Evolutionary conservation across 2,329 filamentous ascomycete species (phyloP), one percentile per base, ranked within the genome.

Genomic region (Colletotrichum higginsianum): DNA sequence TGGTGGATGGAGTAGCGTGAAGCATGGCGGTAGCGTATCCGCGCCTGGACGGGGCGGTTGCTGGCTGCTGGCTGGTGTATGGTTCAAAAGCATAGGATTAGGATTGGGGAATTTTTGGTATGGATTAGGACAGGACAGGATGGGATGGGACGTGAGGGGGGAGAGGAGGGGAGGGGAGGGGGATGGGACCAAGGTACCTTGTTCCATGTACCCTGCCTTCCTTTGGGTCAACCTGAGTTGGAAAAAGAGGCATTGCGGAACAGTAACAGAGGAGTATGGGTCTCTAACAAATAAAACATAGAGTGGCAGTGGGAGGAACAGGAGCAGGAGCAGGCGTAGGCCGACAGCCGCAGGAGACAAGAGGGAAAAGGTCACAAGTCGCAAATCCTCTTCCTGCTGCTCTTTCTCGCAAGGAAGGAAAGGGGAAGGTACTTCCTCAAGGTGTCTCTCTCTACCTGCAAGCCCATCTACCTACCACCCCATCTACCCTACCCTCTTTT

Each of bases 181-280:
- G 57, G 49, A 61, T 23, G 61, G 50, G 57, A 61, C 44, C 57
- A 61, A 61, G 44, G 44, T 61, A 61, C 44, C 57, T 49, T 61
- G 57, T 61, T 61, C 57, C 57, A 61, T 61, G 57, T 61, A 35
- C 57, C 57, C 57, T 46, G 44, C 23, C 57, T 38, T 42, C 47
- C 42, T 47, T 61, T 47, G 57, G 44, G 12, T 49, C 42, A 49
- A 38, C n/a, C 35, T 13, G 21, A 38, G 46, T 47, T 21, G 38
- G 42, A 40, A 46, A 60, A 42, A 60, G 47, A 61, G 57, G 42
- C 35, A 49, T 35, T 61, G 18, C 18, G 23, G 44, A 47, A 47
- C 57, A 15, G 26, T 16, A 13, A 30, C 12, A n/a, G 47, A 26
- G 57, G 57, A 26, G 42, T 47, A 47, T 13, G 12, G 57, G 57